Base-by-base conservation (phyloP, 169 alveolate species). In the Cryptosporidium ubiquitum region DNA sequence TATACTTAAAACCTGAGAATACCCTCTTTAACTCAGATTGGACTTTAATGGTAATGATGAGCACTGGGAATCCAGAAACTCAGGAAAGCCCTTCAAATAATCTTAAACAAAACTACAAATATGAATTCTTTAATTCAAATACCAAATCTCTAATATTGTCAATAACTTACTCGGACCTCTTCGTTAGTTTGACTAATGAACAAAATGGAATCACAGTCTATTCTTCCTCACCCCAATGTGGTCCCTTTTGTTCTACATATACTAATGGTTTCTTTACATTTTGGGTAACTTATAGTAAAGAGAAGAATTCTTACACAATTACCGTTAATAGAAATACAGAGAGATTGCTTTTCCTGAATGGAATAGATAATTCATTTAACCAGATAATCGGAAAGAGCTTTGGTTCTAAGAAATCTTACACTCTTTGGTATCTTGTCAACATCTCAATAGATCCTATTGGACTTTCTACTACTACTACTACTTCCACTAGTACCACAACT, bases 401-500 rank as follows among this genome's bases (percentile, higher is more conserved):
- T 18, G 7, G 31, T 16, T 73, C 85, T 2, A 51, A 49, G 35
- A 70, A 14, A 1, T 29, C 69, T 44, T 73, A 55, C 49, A 49
- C 71, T 10, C 58, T 73, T 37, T 73, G 85, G 85, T 71, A 73
- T 42, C 4, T 73, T 14, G 49, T 73, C 3, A 73, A 73, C 39
- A 39, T 39, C 61, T 73, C 70, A 9, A 52, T 33, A 58, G 52
- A 44, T 10, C 89, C 89, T 12, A 23, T 29, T 20, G 35, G 23
- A 7, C 9, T 79, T 42, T 37, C 75, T 16, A 74, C 86, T 14
- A 74, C 86, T 1, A 79, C 79, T 2, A 79, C 79, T 26, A 79
- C 89, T n/a, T 37, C 89, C 12, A 79, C 75, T 5, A 79, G 79
- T n/a, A 79, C 89, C 9, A 79, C 75, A 12, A 44, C 79, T 6